These are phyloP conservation scores for Musa troglodytarum DNA, from an alignment of 176 grass and related monocot genomes.

Conservation along the genomic window DNA sequence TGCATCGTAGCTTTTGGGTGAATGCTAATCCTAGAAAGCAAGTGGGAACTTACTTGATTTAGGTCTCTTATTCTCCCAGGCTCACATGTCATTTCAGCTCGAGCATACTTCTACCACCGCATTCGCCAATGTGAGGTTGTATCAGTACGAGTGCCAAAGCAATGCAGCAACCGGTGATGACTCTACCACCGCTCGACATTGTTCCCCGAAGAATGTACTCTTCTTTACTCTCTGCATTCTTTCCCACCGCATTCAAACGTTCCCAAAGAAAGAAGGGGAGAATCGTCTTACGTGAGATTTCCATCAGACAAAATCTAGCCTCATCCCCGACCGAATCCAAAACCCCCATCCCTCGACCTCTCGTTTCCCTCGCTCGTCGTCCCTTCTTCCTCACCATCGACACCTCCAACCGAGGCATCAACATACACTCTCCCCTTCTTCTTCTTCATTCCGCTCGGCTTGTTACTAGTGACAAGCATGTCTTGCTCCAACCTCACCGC, in stretches of 20 bases:
- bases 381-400: not conserved
- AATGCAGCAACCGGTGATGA: no score
- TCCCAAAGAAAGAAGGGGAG: not conserved
- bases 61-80: no score
- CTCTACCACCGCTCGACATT: no score
- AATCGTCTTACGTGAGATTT: not conserved
- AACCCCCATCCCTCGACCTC: not conserved
- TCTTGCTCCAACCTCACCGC: slow-evolving; percentile 2
- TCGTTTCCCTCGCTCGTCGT: not conserved
- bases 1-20: no score
- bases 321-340: slow-evolving; percentile 4
- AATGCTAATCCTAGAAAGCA: no score
- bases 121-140: no score
- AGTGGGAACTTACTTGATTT: no score
- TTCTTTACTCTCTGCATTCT: not conserved
- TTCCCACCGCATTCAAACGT: not conserved
- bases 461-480: not conserved
- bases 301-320: not conserved
- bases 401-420: not conserved
- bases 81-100: no score
- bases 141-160: no score
- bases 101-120: no score
- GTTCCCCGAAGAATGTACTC: not conserved
- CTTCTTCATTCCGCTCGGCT: not conserved
- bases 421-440: not conserved